Base-by-base conservation (phyloP, 176 grass and related monocot species). In the Ananas comosus region DNA sequence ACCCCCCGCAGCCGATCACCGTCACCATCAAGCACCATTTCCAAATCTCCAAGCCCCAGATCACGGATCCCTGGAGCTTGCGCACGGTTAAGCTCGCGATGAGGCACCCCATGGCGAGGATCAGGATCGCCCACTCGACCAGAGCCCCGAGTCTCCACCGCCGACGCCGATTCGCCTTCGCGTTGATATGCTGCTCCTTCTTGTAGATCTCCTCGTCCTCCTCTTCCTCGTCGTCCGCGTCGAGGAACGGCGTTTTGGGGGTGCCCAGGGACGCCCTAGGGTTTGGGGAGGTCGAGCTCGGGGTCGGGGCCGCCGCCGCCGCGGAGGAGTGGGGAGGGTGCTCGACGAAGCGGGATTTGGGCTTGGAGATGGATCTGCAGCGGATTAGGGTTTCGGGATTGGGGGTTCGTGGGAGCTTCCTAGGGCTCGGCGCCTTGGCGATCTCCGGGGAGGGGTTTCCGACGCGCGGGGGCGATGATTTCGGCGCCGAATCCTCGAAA, bases 11-110 rank as follows among this genome's bases (percentile, higher is more conserved):
- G 74, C 83, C 92, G 76, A 90, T 80, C 49, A 88, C 48, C 64
- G 71, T 83, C 51, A 93, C 84, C 82, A 99, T 86, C 58, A 99
- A 70, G 69, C 89, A 99, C 89, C 94, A 99, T 56, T 90, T 93
- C 94, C 94, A 99, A 71, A 99, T 93, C 69, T 85, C 82, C 33
- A 90, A 64, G 49, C 86, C 83, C 89, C 87, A 88, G 2, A 99
- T 52, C 33, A 68, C 70, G 25, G 27, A 21, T 2, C 76, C 76
- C 68, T 85, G 57, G 22, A 93, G 69, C 64, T 28, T 61, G 3
- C 27, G 81, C 64, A 76, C 72, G 18, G 88, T 67, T 61, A 90
- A 86, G 77, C 94, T 91, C 66, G 83, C 66, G 48, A 93, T 21
- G 7, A 99, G 87, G 64, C 83, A 79, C 18, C 77, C 84, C 53